Evolutionary conservation across 352 stramenopile species (phyloP).

Genomic region (Paralagenidium karlingii): DNA sequence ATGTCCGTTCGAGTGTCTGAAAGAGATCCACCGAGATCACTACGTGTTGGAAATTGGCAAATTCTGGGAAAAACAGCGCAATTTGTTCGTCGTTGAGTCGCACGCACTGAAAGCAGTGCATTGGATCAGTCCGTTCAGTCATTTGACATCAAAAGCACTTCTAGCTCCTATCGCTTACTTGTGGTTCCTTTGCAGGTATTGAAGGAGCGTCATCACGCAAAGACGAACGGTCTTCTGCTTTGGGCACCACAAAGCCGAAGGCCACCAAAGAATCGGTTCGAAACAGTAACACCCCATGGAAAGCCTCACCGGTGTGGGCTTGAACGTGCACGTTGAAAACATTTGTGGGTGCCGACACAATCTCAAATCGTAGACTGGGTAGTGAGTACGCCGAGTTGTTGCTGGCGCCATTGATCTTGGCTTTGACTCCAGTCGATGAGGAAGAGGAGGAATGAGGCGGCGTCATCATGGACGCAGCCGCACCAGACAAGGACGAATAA

Average conservation of each 20-base stretch:
- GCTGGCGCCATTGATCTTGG: too few relatives aligned
- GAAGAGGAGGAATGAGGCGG: too few relatives aligned
- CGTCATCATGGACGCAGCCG: too few relatives aligned
- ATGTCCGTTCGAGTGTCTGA: not conserved
- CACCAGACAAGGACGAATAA: too few relatives aligned
- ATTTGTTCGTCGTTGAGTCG: constrained; percentile 52
- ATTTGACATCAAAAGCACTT: too few relatives aligned
- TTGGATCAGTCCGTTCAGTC: not conserved
- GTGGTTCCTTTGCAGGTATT: too few relatives aligned
- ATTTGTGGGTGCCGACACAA: constrained; percentile 31
- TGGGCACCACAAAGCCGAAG: constrained; percentile 32
- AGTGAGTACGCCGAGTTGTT: too few relatives aligned
- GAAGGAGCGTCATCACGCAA: too few relatives aligned
- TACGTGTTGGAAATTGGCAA: constrained; percentile 36
- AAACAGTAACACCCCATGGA: constrained; percentile 54
- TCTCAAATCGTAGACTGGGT: constrained; percentile 46
- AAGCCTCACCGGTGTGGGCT: constrained; percentile 13
- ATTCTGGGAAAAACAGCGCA: constrained; percentile 50
- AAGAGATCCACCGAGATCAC: constrained; percentile 37
- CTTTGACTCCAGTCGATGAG: too few relatives aligned
- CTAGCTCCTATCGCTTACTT: too few relatives aligned
- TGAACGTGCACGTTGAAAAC: constrained; percentile 31
- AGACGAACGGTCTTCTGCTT: too few relatives aligned
- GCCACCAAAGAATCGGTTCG: constrained; percentile 34
- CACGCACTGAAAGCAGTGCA: constrained; percentile 25